Percentiles rank a stretch among this genome's conserved stretches.
These are phyloP conservation scores for Russula olivacea DNA, from an alignment of 768 basidiomycete species.

Conservation along the genomic window DNA sequence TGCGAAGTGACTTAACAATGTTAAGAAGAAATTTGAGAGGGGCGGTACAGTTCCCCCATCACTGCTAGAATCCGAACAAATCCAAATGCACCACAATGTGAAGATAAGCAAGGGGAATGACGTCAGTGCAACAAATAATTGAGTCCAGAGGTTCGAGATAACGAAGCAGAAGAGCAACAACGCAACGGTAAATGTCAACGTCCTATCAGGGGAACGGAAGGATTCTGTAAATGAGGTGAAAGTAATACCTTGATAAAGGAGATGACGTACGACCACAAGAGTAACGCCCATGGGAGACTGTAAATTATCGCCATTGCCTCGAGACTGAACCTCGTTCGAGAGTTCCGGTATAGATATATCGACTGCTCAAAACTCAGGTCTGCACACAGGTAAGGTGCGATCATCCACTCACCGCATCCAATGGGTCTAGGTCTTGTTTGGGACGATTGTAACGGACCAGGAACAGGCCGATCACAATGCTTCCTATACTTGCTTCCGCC, in stretches of 20 bases:
- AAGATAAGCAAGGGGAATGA: background rate
- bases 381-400: background rate
- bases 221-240: background rate
- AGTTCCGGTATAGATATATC: constrained; percentile 1
- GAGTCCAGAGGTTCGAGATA: constrained; percentile 13
- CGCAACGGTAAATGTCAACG: constrained; percentile 19
- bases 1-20: too few species aligned
- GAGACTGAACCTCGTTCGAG: constrained; percentile 2
- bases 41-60: too few species aligned
- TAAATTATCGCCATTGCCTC: constrained; percentile 15
- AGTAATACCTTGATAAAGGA: background rate
- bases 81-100: too few species aligned
- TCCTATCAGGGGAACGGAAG: background rate
- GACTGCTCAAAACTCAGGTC: background rate
- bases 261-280: constrained; percentile 19
- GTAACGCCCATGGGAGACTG: constrained; percentile 16
- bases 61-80: too few species aligned
- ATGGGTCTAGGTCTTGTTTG: constrained; percentile 3
- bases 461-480: constrained; percentile 31
- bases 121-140: background rate
- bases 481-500: constrained; percentile 42
- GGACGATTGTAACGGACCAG: constrained; percentile 21
- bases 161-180: constrained; percentile 18
- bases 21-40: too few species aligned
- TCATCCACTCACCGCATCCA: constrained; percentile 10